These are phyloP conservation scores for Alternaria infectoria DNA, from an alignment of 2,329 filamentous ascomycete species.

Conservation along the genomic window DNA sequence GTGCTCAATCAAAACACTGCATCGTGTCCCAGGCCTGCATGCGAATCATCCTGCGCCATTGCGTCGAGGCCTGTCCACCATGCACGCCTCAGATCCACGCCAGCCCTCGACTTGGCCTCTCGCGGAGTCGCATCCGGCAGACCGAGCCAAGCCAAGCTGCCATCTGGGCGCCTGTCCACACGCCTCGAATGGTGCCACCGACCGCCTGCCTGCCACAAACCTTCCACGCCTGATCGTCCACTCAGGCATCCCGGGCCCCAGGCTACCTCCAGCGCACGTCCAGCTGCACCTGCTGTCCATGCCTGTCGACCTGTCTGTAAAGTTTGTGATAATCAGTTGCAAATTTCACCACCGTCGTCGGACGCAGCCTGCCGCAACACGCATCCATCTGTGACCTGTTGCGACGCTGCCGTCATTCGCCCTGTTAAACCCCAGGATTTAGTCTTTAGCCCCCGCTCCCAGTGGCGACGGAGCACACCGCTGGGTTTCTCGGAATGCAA, in stretches of 20 bases:
- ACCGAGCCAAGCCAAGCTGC: constrained; percentile 24
- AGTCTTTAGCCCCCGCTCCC: constrained; percentile 27
- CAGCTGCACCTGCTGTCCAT: constrained; percentile 16
- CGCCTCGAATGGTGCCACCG: constrained; percentile 25
- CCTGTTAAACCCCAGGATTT: constrained; percentile 29
- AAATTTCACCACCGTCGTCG: constrained; percentile 10
- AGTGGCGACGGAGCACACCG: constrained; percentile 29
- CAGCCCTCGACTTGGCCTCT: constrained; percentile 11
- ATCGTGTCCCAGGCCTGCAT: constrained; percentile 24
- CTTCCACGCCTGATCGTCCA: constrained; percentile 25
- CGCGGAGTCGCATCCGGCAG: constrained; percentile 24
- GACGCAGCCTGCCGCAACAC: constrained; percentile 30
- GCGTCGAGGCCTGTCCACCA: constrained; percentile 26
- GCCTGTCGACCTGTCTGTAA: constrained; percentile 23
- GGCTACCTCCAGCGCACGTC: constrained; percentile 11
- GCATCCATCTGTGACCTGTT: constrained; percentile 18
- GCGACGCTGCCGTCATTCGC: constrained; percentile 9
- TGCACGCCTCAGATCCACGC: constrained; percentile 23
- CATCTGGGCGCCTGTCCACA: constrained; percentile 24
- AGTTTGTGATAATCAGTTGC: constrained; percentile 21
- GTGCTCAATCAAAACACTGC: constrained; percentile 35
- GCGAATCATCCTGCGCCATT: constrained; percentile 32
- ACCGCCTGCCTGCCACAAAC: neutral
- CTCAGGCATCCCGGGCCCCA: constrained; percentile 11
- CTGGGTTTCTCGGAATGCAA: constrained; percentile 36